Evolutionary conservation across 495 filamentous ascomycete species (phyloP).

Genomic region (Thozetella sp.): DNA sequence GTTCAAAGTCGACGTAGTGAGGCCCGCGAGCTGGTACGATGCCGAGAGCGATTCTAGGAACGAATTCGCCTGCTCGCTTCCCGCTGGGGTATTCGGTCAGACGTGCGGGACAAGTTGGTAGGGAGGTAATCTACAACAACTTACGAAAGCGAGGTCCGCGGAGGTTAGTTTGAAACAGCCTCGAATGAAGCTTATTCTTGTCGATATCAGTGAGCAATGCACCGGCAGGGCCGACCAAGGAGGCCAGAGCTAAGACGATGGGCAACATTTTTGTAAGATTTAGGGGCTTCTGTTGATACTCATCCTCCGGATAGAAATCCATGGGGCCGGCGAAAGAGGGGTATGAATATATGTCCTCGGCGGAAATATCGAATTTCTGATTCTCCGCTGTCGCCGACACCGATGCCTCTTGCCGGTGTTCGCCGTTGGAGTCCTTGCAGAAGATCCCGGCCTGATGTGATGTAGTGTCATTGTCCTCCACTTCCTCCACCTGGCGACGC

Average conservation of each 20-base stretch:
- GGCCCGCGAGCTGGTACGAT: background rate
- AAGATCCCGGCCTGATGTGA: too few relatives aligned
- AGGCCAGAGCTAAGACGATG: background rate
- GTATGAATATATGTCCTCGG: too few relatives aligned
- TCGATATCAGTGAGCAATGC: background rate
- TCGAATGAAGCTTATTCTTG: background rate
- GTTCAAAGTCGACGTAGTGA: background rate
- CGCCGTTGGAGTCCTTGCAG: too few relatives aligned
- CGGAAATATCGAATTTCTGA: too few relatives aligned
- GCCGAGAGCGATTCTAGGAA: background rate
- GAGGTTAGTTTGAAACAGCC: background rate
- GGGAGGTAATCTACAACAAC: background rate
- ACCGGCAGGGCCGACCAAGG: background rate
- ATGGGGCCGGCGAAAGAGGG: too few relatives aligned
- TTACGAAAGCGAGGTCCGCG: background rate
- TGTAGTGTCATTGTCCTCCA: too few relatives aligned
- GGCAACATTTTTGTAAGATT: background rate
- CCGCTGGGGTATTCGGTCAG: background rate
- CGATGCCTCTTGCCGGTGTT: too few relatives aligned
- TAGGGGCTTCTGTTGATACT: background rate
- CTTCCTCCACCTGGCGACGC: too few relatives aligned
- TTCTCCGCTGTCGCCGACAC: too few relatives aligned
- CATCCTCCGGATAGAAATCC: too few relatives aligned
- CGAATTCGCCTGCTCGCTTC: background rate
- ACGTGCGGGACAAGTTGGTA: background rate